A percentile compares a stretch with the other conserved stretches of the same genome.
Conservation (phyloP, 2,329 filamentous ascomycete genomes). For the Phyllosticta ampelicida region DNA sequence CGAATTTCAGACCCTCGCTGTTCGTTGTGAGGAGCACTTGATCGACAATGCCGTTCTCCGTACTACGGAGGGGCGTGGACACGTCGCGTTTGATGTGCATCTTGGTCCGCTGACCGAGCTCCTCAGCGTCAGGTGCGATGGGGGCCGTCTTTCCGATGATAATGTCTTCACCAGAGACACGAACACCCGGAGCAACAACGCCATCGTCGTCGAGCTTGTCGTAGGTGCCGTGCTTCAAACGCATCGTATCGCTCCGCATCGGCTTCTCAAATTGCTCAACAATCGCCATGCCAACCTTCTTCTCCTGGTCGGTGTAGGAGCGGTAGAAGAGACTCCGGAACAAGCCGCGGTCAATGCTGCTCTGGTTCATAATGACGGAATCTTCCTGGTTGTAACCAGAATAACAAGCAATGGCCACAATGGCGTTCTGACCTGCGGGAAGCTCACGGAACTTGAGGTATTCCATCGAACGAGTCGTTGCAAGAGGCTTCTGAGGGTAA, state of each 20-base stretch:
- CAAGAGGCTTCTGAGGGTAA: constrained; percentile 95
- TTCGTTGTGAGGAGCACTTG: constrained; percentile 90
- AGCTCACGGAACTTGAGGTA: constrained; percentile 97
- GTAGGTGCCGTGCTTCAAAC: constrained; percentile 89
- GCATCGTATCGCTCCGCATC: constrained; percentile 73
- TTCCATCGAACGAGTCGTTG: constrained; percentile 95
- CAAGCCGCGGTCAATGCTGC: constrained; percentile 91
- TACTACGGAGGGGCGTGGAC: constrained; percentile 86
- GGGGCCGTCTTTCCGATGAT: constrained; percentile 98
- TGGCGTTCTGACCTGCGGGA: constrained; percentile 93
- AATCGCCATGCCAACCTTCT: constrained; percentile 85
- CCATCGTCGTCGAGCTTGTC: constrained; percentile 97
- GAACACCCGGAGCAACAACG: constrained; percentile 83
- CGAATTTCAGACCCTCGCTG: constrained; percentile 84
- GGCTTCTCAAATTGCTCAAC: constrained; percentile 96
- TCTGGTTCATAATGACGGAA: constrained; percentile 99
- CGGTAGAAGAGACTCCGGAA: constrained; percentile 98
- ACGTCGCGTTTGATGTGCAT: constrained; percentile 89
- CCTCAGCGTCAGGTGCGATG: constrained; percentile 83
- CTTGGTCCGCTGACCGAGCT: constrained; percentile 83
- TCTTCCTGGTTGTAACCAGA: constrained; percentile 99
- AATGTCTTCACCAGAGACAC: constrained; percentile 94
- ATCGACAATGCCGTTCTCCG: constrained; percentile 94
- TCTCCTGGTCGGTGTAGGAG: constrained; percentile 94
- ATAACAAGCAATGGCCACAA: constrained; percentile 94